These are phyloP conservation scores for Fonsecaea monophora DNA, from an alignment of 2,329 filamentous ascomycete genomes.

Conservation along the genomic window DNA sequence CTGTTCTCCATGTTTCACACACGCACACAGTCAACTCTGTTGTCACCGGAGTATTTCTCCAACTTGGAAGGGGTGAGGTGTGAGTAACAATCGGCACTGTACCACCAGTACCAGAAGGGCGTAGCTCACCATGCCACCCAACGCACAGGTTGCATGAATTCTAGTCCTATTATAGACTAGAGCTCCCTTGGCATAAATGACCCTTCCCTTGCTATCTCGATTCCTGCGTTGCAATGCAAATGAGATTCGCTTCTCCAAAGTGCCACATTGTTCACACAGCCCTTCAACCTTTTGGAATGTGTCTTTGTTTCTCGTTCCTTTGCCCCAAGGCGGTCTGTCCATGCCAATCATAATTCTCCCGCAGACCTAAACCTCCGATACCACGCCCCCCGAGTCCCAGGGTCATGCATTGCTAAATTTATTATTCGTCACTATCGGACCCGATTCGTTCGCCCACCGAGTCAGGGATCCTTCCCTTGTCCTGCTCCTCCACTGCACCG, in stretches of 20 bases:
- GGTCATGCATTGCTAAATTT: not conserved
- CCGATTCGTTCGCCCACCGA: not conserved
- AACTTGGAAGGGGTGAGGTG: slow-evolving; percentile 1
- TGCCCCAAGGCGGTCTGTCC: slow-evolving; percentile 4
- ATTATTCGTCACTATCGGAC: not conserved
- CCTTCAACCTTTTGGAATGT: not conserved
- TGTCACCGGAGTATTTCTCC: slow-evolving; percentile 7
- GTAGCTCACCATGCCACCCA: slow-evolving; percentile 1
- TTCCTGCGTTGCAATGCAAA: not conserved
- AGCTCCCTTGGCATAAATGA: not conserved
- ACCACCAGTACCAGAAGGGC: not conserved
- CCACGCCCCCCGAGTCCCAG: not conserved
- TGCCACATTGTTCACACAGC: not conserved
- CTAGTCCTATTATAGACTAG: not conserved
- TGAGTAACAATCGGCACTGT: not conserved
- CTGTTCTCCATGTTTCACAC: not conserved
- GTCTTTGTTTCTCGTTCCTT: not conserved
- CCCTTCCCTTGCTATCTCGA: not conserved
- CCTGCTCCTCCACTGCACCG: not conserved
- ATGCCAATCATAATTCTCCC: not conserved
- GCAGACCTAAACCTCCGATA: not conserved
- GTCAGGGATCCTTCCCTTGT: not conserved
- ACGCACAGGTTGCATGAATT: not conserved
- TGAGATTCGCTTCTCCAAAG: slow-evolving; percentile 5
- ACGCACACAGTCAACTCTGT: not conserved